phyloP scores from a whole-genome alignment of 1,284 basidiomycete species.

The Ceratobasidium theobromae region DNA sequence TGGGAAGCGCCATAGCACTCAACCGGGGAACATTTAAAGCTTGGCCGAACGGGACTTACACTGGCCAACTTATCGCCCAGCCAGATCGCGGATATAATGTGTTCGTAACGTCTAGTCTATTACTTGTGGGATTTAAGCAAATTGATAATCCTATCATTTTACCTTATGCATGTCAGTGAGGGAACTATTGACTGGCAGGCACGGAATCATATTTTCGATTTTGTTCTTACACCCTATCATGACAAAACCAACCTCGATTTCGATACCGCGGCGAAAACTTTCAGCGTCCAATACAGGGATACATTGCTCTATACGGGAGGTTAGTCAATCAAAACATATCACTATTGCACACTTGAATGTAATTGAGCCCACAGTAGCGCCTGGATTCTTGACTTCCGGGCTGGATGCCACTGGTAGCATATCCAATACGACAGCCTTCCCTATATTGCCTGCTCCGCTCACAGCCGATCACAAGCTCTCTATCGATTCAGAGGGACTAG shows the following conservation, averaged over 20 bases:
- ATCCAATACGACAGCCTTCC: slow-evolving; percentile 32
- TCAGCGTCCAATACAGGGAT: slow-evolving; percentile 55
- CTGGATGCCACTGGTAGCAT: slow-evolving; percentile 15
- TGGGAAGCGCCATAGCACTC: slow-evolving; percentile 37
- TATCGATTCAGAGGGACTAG: slow-evolving; percentile 64
- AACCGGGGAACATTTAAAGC: slow-evolving; percentile 32
- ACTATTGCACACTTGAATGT: background rate
- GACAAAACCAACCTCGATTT: slow-evolving; percentile 52
- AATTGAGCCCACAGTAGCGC: slow-evolving; percentile 1
- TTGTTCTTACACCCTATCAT: slow-evolving; percentile 60
- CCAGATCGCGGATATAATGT: slow-evolving; percentile 59
- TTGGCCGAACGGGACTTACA: slow-evolving; percentile 43
- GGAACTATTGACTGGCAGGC: slow-evolving; percentile 61
- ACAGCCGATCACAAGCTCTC: slow-evolving; percentile 51
- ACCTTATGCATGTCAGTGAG: slow-evolving; percentile 42
- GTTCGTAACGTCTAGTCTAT: slow-evolving; percentile 38
- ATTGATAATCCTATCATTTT: no score
- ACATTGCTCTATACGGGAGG: slow-evolving; percentile 58
- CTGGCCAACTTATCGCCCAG: slow-evolving; percentile 52
- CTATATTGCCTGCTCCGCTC: slow-evolving; percentile 53
- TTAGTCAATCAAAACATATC: background rate
- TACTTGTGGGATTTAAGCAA: no score
- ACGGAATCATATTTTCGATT: slow-evolving; percentile 58
- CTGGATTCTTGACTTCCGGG: slow-evolving; percentile 17
- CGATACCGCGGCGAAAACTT: slow-evolving; percentile 54